Base-by-base conservation (phyloP, 805 yeast species). In the Blastobotrys parvus region DNA sequence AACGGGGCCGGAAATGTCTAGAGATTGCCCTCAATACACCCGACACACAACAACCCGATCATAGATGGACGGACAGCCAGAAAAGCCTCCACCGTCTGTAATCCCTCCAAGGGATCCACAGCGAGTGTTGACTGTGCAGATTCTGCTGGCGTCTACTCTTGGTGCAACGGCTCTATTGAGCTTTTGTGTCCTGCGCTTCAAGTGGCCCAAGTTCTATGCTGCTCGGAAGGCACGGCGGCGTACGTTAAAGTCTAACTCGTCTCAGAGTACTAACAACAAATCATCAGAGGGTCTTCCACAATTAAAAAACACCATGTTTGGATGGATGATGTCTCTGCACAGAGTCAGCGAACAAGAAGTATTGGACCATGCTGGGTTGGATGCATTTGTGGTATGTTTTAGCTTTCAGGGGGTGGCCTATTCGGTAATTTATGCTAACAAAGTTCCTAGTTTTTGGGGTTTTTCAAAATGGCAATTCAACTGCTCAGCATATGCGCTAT, bases 311-410 rank as follows among this genome's bases (percentile, higher is more conserved):
- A 70, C 85, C 2, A 58, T 83, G 10, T 82, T 88, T 53, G 88
- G 89, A 2, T 90, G 97, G 97, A 69, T 89, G 6, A 74, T 79
- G 0, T 74, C 78, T 0, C 64, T 90, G 11, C 75, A 74, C 57
- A 61, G 62, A 10, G 78, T 89, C 16, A 68, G 72, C 20, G 97
- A 90, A 52, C 70, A 74, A 13, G 88, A 87, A 45, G 74, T 92
- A 2, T 69, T 90, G 40, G 90, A 87, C 47, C 82, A 80, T 55
- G 95, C 97, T 2, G 98, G 98, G 0, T 64, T 90, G 35, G 98
- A 90, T 64, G 97, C 97, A 0, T 88, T 75, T 63, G 97, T 92
- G 38, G n/a, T n/a, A n/a, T n/a, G n/a, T n/a, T n/a, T n/a, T n/a
- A n/a, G n/a, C n/a, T n/a, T n/a, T n/a, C n/a, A n/a, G n/a, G n/a